Evolutionary conservation across 176 grass and related monocot species (phyloP), one percentile per base, ranked within the genome.

Genomic region (Musa troglodytarum): DNA sequence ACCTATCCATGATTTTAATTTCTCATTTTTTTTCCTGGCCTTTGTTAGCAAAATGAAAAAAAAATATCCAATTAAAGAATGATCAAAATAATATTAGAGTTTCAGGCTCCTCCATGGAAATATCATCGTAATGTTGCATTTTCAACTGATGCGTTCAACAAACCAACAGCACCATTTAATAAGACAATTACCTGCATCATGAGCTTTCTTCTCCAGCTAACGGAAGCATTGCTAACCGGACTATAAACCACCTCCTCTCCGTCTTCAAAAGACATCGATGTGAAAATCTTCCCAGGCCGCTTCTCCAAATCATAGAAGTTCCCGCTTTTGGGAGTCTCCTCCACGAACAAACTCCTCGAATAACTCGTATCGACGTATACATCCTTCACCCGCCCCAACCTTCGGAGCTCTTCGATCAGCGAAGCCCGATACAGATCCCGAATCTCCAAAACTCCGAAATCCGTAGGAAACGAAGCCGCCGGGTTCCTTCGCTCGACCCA

Each of bases 401-500:
- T 74, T 70, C 80, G 53, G 22, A 94, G 55, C 23, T 88, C 88
- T 11, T 13, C 61, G 8, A 87, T 12, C 50, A 93, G 69, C 16
- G 63, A 75, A n/a, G 54, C 72, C 20, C 90, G 74, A 76, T 73
- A 63, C 55, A 76, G 77, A 20, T 87, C 81, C 22, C 59, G 56
- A 54, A 98, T 94, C 80, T 89, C 86, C 59, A 98, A 71, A 53
- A 94, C 84, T 17, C 82, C 95, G 73, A 98, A 98, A 73, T 98
- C 95, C 26, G 95, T 97, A 15, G 95, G 88, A 84, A 87, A 84
- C 66, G 81, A 77, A 8, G 84, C 84, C 1, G 88, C 90, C 13
- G 88, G 83, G 82, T 94, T 99, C 69, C 59, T 79, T 73, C 95
- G 82, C 82, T 94, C 86, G 74, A 99, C 80, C 95, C 95, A 99